Base-by-base conservation (phyloP, 768 basidiomycete species). In the Mycena floridula region DNA sequence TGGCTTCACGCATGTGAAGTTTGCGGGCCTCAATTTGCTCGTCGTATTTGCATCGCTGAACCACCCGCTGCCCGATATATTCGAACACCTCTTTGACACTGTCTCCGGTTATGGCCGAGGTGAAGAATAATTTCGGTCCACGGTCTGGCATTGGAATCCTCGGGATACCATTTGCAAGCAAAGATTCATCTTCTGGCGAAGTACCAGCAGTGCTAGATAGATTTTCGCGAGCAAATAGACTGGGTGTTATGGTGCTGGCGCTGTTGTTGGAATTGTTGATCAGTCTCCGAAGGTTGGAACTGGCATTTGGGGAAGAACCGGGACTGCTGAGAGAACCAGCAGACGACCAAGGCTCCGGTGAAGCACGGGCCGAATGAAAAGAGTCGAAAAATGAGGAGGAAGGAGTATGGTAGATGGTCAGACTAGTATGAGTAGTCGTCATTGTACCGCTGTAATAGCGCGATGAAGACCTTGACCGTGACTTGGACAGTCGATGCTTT, bases 81-180 rank as follows among this genome's bases (percentile, higher is more conserved):
- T 78, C 82, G 54, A 90, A 91, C n/a, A 88, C 81, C 1, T 81
- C 82, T 1, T 56, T 40, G 0, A 89, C 85, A 7, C 84, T 81
- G 26, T 76, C 72, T 0, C 89, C 89, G 4, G 84, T 87, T 62
- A 87, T 87, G 3, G 89, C 87, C 1, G 82, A 85, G 5, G 85
- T 77, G 55, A 85, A 82, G 60, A 89, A 86, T 9, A 89, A 63
- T 58, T 69, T 76, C 57, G 5, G 54, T 9, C 28, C 28, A 32
- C 28, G 28, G 11, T 32, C 28, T 9, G 28, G 28, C 11, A 32
- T 9, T 9, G 28, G 11, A 32, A 16, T 9, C 28, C 11, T 32
- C 9, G 28, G 28, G 16, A 32, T 32, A 16, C 28, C 43, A n/a
- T 44, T 43, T 20, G 38, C 37, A n/a, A n/a, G n/a, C n/a, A n/a